A percentile compares a stretch with the other conserved stretches of the same genome.
phyloP scores from a whole-genome alignment of 1,284 basidiomycete genomes.

The Phlebopus sp. region DNA sequence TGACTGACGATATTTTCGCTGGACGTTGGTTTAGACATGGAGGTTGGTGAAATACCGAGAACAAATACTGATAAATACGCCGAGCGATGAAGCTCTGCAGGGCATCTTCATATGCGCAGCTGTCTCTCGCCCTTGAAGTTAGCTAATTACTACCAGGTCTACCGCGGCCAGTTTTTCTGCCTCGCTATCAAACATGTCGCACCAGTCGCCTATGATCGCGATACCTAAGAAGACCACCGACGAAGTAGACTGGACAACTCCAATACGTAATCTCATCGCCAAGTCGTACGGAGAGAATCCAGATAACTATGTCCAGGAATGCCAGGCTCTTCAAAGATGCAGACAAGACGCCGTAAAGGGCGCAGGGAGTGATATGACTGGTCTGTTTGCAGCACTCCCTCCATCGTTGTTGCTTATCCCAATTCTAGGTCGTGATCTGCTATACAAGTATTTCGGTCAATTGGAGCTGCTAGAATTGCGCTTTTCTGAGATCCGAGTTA shows the following conservation, averaged over 20 bases:
- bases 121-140: conserved; percentile 1
- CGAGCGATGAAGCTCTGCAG: background rate
- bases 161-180: background rate
- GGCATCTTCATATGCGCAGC: conserved; percentile 5
- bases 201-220: conserved; percentile 79
- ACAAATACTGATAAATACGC: conserved; percentile 29
- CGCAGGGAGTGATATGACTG: conserved; percentile 90
- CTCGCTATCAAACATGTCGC: conserved; percentile 45
- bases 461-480: conserved; percentile 95
- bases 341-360: conserved; percentile 94
- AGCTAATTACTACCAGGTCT: background rate
- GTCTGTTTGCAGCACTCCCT: conserved; percentile 43
- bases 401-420: conserved; percentile 3
- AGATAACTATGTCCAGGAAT: conserved; percentile 84
- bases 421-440: conserved; percentile 77
- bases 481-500: conserved; percentile 94
- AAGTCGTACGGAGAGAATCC: conserved; percentile 94
- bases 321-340: conserved; percentile 81
- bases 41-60: conserved; percentile 11
- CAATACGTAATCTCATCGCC: conserved; percentile 83
- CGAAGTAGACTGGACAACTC: conserved; percentile 89
- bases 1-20: conserved; percentile 85
- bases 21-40: conserved; percentile 65
- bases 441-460: conserved; percentile 99
- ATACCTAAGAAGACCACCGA: conserved; percentile 79